Conservation (phyloP, 2,329 filamentous ascomycete genomes). For the Elsinoe fawcettii region DNA sequence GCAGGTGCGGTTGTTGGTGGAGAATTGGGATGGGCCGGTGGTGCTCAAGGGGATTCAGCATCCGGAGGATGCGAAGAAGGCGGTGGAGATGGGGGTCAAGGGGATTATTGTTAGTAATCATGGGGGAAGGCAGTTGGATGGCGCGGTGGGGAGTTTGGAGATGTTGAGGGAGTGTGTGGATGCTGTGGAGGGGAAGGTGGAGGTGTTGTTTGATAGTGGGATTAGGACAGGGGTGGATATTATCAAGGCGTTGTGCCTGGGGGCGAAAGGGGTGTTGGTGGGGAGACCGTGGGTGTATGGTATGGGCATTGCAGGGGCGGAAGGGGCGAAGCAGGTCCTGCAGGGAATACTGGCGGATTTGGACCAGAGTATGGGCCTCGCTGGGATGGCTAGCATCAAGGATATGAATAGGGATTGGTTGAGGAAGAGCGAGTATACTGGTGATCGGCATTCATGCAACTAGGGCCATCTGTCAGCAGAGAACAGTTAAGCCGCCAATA, state of each 20-base stretch:
- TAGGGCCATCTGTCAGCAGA: neutral
- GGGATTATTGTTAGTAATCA: conserved; percentile 48
- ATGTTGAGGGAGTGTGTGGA: conserved; percentile 54
- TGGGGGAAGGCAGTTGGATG: conserved; percentile 47
- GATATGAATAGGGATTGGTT: conserved; percentile 18
- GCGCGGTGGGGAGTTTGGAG: conserved; percentile 44
- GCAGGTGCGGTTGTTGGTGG: conserved; percentile 46
- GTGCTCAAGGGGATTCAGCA: conserved; percentile 53
- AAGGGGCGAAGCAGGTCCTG: conserved; percentile 41
- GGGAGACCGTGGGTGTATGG: conserved; percentile 54
- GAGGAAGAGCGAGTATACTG: conserved; percentile 16
- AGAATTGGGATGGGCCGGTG: conserved; percentile 57
- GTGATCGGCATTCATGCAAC: conserved; percentile 18
- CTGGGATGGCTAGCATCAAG: conserved; percentile 16
- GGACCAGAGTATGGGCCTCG: conserved; percentile 21
- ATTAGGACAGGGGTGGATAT: conserved; percentile 44
- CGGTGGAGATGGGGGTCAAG: conserved; percentile 38
- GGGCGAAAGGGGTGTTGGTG: conserved; percentile 51
- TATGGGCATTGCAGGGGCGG: conserved; percentile 47
- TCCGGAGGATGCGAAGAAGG: conserved; percentile 41
- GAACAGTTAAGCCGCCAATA: no score
- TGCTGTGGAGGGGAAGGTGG: conserved; percentile 44
- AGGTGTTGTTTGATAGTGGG: conserved; percentile 46
- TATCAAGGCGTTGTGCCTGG: conserved; percentile 46
- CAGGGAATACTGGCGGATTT: conserved; percentile 16